These are phyloP conservation scores for Hirsutella minnesotensis DNA, from an alignment of 2,329 filamentous ascomycete genomes.

Conservation along the genomic window DNA sequence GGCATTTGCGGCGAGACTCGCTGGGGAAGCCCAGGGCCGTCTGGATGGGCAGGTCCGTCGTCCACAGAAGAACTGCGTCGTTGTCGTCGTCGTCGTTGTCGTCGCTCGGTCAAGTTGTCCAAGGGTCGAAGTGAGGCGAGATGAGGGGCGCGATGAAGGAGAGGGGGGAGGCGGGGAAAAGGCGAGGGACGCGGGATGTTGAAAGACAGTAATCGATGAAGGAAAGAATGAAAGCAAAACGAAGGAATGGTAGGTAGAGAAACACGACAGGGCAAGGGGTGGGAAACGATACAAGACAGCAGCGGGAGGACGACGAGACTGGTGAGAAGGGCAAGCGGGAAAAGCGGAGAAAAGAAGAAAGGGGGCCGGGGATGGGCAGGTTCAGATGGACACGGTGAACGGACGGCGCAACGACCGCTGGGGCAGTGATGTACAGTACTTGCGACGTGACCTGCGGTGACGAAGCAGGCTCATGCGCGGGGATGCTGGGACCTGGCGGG, in stretches of 20 bases:
- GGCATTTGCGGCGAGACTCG: constrained; percentile 21
- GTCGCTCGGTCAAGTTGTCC: background rate
- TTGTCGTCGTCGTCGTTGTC: constrained; percentile 19
- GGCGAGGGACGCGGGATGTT: constrained; percentile 9
- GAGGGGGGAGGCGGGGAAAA: constrained; percentile 14
- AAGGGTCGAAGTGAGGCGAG: no score
- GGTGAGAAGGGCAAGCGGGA: constrained; percentile 6
- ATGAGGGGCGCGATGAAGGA: constrained; percentile 7
- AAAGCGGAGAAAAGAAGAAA: constrained; percentile 7
- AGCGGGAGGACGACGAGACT: constrained; percentile 6
- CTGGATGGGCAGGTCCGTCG: constrained; percentile 11
- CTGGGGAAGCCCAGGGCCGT: constrained; percentile 14
- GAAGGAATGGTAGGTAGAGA: constrained; percentile 16
- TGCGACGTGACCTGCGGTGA: background rate
- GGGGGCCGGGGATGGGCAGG: constrained; percentile 1
- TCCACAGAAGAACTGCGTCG: constrained; percentile 11
- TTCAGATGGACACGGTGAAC: background rate
- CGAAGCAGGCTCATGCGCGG: no score
- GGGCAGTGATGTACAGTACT: background rate
- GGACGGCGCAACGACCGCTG: background rate
- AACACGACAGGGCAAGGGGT: constrained; percentile 19
- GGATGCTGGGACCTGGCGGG: no score
- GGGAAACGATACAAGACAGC: constrained; percentile 4
- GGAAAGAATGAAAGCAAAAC: constrained; percentile 13
- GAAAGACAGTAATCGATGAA: constrained; percentile 8